Percentiles rank a stretch among this genome's conserved stretches.
Conservation (phyloP, 306 rosid genomes). For the Hippophae rhamnoides region DNA sequence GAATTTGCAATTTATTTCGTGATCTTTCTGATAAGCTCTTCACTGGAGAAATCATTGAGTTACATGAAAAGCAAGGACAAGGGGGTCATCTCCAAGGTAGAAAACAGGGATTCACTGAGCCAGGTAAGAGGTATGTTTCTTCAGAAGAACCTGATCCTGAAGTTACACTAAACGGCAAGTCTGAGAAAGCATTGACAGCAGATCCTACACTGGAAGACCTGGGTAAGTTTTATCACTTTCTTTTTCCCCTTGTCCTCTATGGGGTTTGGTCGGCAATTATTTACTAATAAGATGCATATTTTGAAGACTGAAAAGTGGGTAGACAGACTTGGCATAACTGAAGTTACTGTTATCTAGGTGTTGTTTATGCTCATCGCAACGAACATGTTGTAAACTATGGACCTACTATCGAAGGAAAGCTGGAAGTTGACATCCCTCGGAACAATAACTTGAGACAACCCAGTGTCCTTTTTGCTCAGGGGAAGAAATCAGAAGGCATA, state of each 20-base stretch:
- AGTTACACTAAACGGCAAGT: slow-evolving; percentile 22
- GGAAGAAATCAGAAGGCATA: slow-evolving; percentile 23
- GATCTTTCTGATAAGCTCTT: slow-evolving; percentile 78
- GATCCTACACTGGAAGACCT: slow-evolving; percentile 53
- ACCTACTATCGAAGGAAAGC: slow-evolving; percentile 32
- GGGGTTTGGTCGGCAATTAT: background rate
- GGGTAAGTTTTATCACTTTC: slow-evolving; percentile 36
- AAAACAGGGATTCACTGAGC: slow-evolving; percentile 18
- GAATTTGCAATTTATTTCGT: slow-evolving; percentile 80
- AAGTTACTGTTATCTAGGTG: slow-evolving; percentile 29
- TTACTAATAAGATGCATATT: background rate
- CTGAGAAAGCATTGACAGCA: slow-evolving; percentile 23
- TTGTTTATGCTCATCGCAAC: slow-evolving; percentile 75
- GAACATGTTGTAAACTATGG: slow-evolving; percentile 66
- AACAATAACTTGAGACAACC: slow-evolving; percentile 22
- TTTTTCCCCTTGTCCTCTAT: slow-evolving; percentile 3
- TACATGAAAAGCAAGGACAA: slow-evolving; percentile 36
- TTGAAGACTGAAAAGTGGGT: background rate
- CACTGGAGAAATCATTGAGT: slow-evolving; percentile 67
- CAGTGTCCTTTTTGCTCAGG: slow-evolving; percentile 16
- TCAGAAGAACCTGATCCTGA: slow-evolving; percentile 29
- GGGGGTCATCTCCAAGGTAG: slow-evolving; percentile 9
- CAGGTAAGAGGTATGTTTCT: slow-evolving; percentile 18
- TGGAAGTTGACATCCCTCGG: slow-evolving; percentile 14
- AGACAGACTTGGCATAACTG: background rate